phyloP scores from a whole-genome alignment of 768 basidiomycete genomes.

The Gyrodon lividus region DNA sequence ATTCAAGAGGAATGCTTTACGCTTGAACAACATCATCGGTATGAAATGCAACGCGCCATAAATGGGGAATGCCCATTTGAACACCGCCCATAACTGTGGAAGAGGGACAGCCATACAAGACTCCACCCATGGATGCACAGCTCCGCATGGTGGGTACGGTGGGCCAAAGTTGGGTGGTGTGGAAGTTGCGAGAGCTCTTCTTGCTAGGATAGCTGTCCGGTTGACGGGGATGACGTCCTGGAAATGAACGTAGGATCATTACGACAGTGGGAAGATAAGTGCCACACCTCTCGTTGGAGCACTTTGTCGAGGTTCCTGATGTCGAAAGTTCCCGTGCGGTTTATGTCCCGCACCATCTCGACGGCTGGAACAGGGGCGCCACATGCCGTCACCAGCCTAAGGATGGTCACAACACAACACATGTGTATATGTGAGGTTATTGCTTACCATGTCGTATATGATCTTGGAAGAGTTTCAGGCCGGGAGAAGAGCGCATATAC shows the following conservation, averaged over 20 bases:
- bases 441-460: conserved; percentile 70
- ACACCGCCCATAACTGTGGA: conserved; percentile 72
- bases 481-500: conserved; percentile 74
- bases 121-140: conserved; percentile 73
- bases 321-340: conserved; percentile 57
- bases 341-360: conserved; percentile 58
- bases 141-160: conserved; percentile 60
- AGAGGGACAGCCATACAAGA: conserved; percentile 47
- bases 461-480: conserved; percentile 80
- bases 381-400: conserved; percentile 70
- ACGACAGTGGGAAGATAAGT: background rate
- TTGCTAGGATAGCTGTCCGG: conserved; percentile 42
- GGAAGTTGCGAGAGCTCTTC: conserved; percentile 38
- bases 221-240: conserved; percentile 59
- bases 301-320: conserved; percentile 55
- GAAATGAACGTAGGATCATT: conserved; percentile 5
- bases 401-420: background rate
- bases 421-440: background rate
- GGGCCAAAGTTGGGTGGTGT: conserved; percentile 44
- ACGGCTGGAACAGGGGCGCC: conserved; percentile 61
- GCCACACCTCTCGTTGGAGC: conserved; percentile 45
- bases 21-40: conserved; percentile 81
- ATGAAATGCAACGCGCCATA: conserved; percentile 91
- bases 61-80: conserved; percentile 78
- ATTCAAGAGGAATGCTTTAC: conserved; percentile 59